Conservation (phyloP, 2,329 filamentous ascomycete species). For the Phialocephala sp. region DNA sequence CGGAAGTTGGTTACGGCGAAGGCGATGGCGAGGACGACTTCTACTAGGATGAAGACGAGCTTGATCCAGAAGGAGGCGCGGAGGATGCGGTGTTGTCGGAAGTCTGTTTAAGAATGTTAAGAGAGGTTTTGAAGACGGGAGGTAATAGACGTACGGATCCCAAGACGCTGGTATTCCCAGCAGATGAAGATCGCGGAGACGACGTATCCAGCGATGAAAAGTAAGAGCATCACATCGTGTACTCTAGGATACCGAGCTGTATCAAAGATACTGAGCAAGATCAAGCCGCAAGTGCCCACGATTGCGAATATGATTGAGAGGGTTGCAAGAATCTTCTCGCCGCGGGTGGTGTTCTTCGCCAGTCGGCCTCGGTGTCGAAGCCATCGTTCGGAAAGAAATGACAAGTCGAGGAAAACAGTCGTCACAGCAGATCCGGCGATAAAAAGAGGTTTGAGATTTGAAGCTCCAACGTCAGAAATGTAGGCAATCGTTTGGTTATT, state of each 20-base stretch:
- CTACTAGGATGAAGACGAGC: conserved; percentile 80
- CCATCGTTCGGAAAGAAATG: conserved; percentile 83
- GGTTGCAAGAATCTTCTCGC: conserved; percentile 66
- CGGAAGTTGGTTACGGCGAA: conserved; percentile 67
- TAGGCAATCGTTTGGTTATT: conserved; percentile 67
- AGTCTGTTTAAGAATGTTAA: conserved; percentile 52
- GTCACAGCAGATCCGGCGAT: conserved; percentile 74
- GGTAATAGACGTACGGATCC: conserved; percentile 60
- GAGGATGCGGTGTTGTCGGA: conserved; percentile 76
- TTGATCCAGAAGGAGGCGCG: conserved; percentile 87
- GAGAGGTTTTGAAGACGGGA: not conserved
- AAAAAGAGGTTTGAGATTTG: conserved; percentile 75
- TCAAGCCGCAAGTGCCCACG: conserved; percentile 78
- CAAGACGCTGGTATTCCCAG: conserved; percentile 86
- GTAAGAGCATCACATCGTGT: conserved; percentile 77
- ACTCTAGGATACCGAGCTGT: conserved; percentile 68
- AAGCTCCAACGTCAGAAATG: conserved; percentile 71
- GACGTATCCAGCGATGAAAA: conserved; percentile 89
- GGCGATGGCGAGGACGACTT: conserved; percentile 73
- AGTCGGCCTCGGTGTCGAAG: conserved; percentile 82
- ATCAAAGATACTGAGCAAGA: conserved; percentile 86
- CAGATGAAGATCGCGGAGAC: conserved; percentile 87
- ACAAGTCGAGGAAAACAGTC: conserved; percentile 79
- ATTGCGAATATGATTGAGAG: conserved; percentile 72
- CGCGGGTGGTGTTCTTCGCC: conserved; percentile 68